Percentiles rank a stretch among this genome's conserved stretches.
Evolutionary conservation across 352 stramenopile species (phyloP).

Genomic region (Sclerospora graminicola): DNA sequence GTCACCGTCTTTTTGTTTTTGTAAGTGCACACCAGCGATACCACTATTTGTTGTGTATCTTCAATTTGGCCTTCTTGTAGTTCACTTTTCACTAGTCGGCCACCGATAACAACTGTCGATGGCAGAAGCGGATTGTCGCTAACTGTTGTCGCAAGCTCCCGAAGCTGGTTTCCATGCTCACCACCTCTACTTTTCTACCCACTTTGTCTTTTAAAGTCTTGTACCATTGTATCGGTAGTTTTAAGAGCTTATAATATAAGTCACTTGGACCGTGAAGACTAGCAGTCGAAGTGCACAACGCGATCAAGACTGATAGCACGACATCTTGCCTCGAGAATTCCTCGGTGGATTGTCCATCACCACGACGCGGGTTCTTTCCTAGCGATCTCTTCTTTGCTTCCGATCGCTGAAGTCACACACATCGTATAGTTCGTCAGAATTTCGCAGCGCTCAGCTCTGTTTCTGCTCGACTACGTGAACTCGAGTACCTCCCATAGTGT

Average conservation of each 20-base stretch:
- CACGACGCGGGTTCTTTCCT: slow-evolving; percentile 14
- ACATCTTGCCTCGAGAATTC: too few relatives aligned
- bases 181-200: not conserved
- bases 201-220: slow-evolving; percentile 1
- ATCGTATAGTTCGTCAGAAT: too few relatives aligned
- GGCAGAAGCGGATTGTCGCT: slow-evolving; percentile 26
- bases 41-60: slow-evolving; percentile 27
- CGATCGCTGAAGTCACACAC: too few relatives aligned
- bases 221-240: slow-evolving; percentile 13
- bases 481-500: slow-evolving; percentile 31
- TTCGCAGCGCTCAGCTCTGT: not conserved
- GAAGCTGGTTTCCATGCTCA: not conserved
- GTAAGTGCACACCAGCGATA: slow-evolving; percentile 12
- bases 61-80: slow-evolving; percentile 13
- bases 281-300: slow-evolving; percentile 20
- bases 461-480: not conserved
- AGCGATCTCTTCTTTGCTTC: slow-evolving; percentile 1
- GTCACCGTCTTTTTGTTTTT: slow-evolving; percentile 9
- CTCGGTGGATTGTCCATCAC: slow-evolving; percentile 29
- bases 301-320: slow-evolving; percentile 27
- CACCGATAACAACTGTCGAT: slow-evolving; percentile 31
- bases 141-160: slow-evolving; percentile 14
- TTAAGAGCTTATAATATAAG: slow-evolving; percentile 23
- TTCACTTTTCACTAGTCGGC: slow-evolving; percentile 39
- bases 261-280: too few relatives aligned